Evolutionary conservation across 345 rosid genomes (phyloP), one percentile per base, ranked within the genome.

Genomic region (Citrus cavaleriei): DNA sequence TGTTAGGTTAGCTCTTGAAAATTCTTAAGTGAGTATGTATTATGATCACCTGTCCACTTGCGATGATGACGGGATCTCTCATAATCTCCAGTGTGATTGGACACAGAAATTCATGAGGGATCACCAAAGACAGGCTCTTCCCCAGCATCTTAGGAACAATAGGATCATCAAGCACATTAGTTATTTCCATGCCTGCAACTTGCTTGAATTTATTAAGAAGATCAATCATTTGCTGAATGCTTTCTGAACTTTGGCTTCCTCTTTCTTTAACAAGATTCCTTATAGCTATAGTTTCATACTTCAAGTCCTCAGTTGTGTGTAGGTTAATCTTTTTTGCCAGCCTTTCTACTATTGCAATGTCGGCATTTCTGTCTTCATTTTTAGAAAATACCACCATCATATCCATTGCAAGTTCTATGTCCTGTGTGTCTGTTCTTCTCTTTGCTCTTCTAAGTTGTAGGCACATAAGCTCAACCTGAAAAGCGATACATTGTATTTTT

Each of bases 81-180:
- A 94, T 94, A 32, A 94, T 87, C 73, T 92, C 94, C 5, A 92
- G 91, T 0, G 97, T 89, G 75, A 94, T 92, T 7, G 97, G 97
- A 76, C 95, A 91, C 68, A 90, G 86, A 80, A 92, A 94, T 78
- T 92, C 98, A 35, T 88, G 85, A 24, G 98, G 98, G 73, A 94
- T 88, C 32, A 88, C 64, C 25, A 88, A 69, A 68, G 97, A 91
- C 0, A 76, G 84, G 27, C 78, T 73, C 71, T 92, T 92, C 22
- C 73, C 40, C 38, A 85, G 75, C 70, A 32, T 62, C 82, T 78
- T 88, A n/a, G 82, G 85, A 60, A 59, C 22, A 2, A 78, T 75
- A 2, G 88, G 88, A 72, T 85, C 84, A 35, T 75, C 69, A 22
- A 85, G 82, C 68, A 89, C 73, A 77, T 88, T 69, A 18, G 84